Base-by-base conservation (phyloP, 2,329 filamentous ascomycete species). In the Monilinia vaccinii-corymbosi region DNA sequence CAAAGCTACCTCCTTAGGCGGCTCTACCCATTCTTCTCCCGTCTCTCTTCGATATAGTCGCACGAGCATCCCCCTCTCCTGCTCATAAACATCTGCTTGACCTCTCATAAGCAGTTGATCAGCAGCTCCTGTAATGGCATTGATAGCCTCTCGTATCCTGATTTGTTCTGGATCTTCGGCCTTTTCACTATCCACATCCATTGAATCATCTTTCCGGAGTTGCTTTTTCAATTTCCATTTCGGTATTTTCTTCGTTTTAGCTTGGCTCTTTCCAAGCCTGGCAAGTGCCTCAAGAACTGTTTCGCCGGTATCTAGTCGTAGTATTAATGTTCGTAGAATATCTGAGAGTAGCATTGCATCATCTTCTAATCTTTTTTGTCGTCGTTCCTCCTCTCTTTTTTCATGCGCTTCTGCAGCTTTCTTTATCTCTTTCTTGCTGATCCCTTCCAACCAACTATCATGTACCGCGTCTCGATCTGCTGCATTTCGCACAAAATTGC, bases 401-500 rank as follows among this genome's bases (percentile, higher is more conserved):
- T 96, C 88, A 60, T 94, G 89, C 4, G 94, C 94, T 64, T 89
- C 91, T 45, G 86, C 90, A 0, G 94, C 94, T 64, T 84, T 86
- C 71, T 85, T 89, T 80, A 97, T 96, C 61, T 97, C 91, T 73
- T 93, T 96, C 73, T 96, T 97, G 66, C 88, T 94, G 23, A 97
- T 77, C 0, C 94, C 94, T 48, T 96, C 89, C 23, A 99, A 76
- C 94, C 94, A 99, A 36, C 82, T 82, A 75, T 99, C 94, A 73
- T 99, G 91, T 28, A 89, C 83, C 0, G 92, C 90, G 67, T 97
- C 91, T 0, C 91, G 90, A 68, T 99, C 94, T 10, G 77, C 82
- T 0, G 92, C 92, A 73, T 95, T 95, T 60, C 94, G 85, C 48
- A 99, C 84, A 72, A 86, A 99, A 73, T 97, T 99, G 11, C 93